These are phyloP conservation scores for Oxytropis ochrocephala DNA, from an alignment of 306 rosid genomes.

Conservation along the genomic window DNA sequence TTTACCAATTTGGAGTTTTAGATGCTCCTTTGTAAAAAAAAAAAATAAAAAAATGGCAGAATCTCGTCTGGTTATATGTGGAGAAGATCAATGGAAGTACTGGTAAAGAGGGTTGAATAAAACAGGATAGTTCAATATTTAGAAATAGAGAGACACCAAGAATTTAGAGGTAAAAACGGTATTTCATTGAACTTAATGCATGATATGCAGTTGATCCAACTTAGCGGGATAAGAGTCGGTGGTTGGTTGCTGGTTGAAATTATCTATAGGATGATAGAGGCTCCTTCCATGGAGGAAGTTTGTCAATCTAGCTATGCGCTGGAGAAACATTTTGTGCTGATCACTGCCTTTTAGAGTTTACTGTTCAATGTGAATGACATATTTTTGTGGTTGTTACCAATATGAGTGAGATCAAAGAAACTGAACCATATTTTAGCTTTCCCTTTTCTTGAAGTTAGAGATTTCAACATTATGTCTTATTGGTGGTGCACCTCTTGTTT, in stretches of 20 bases:
- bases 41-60: not conserved
- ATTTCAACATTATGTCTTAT: not conserved
- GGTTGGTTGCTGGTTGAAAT: not conserved
- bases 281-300: not conserved
- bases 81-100: not conserved
- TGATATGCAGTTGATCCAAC: not conserved
- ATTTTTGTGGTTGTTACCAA: not conserved
- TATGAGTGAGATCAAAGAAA: not conserved
- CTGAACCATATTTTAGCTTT: not conserved
- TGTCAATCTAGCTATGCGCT: not conserved
- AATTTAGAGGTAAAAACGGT: not conserved
- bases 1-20: not conserved
- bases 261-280: too few species aligned
- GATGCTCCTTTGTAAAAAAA: not conserved
- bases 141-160: not conserved
- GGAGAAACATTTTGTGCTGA: not conserved
- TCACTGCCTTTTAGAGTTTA: not conserved
- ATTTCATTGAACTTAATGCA: not conserved
- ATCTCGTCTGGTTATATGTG: not conserved
- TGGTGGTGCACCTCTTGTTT: not conserved
- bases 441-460: not conserved
- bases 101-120: not conserved
- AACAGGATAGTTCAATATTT: not conserved
- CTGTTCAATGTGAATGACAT: not conserved
- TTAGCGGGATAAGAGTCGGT: not conserved